Evolutionary conservation across 495 filamentous ascomycete species (phyloP).

Genomic region (Aspergillus cavernicola): DNA sequence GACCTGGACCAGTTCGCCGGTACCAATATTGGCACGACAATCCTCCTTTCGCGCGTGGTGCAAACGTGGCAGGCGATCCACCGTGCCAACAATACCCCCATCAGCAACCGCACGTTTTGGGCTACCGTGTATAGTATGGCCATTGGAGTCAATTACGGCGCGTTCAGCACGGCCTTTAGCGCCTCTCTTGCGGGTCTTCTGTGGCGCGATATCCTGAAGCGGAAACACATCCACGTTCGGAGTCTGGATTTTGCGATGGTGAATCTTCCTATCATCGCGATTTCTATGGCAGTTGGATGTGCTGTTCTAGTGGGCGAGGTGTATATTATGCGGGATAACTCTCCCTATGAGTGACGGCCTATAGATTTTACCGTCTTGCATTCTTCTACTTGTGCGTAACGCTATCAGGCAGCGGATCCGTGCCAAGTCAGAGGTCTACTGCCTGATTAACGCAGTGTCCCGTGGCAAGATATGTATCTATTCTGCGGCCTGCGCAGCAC

Average conservation of each 20-base stretch:
- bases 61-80: constrained; percentile 9
- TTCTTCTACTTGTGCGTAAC: no score
- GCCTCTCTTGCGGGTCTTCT: constrained; percentile 6
- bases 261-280: constrained; percentile 7
- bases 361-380: no score
- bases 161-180: constrained; percentile 11
- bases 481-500: no score
- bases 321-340: constrained; percentile 9
- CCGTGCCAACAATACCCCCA: neutral
- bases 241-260: constrained; percentile 9
- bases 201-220: constrained; percentile 9
- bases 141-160: constrained; percentile 10
- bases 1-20: constrained; percentile 7
- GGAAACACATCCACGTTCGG: constrained; percentile 7
- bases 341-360: neutral
- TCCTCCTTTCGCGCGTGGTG: constrained; percentile 10
- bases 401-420: no score
- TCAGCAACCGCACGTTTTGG: constrained; percentile 12
- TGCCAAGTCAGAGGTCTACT: no score
- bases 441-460: no score
- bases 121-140: constrained; percentile 13
- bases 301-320: constrained; percentile 9
- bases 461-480: no score
- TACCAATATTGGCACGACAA: constrained; percentile 13
- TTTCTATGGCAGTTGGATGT: constrained; percentile 8